phyloP scores from a whole-genome alignment of 108 stramenopile genomes.

The Nannochloropsis oceanica region DNA sequence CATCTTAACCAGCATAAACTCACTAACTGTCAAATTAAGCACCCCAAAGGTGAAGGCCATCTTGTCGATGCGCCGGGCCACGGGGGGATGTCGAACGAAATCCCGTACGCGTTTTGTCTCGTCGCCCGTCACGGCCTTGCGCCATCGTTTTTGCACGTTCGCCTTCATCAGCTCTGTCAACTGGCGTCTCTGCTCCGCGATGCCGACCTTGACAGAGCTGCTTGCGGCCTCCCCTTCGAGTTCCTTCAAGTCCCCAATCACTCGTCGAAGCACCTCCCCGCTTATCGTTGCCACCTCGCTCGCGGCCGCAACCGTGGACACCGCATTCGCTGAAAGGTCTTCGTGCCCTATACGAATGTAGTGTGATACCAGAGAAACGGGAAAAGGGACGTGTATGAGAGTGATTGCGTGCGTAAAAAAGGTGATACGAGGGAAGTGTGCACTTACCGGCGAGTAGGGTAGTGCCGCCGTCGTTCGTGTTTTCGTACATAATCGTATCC shows the following conservation, averaged over 20 bases:
- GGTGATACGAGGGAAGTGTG: neutral
- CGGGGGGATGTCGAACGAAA: constrained; percentile 20
- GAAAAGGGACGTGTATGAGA: neutral
- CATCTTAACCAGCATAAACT: constrained; percentile 32
- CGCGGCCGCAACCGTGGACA: neutral
- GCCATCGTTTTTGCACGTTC: neutral
- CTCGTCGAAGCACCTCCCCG: neutral
- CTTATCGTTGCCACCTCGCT: neutral
- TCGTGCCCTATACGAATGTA: neutral
- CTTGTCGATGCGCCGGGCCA: constrained; percentile 35
- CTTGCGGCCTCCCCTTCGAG: neutral
- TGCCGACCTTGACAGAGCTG: neutral
- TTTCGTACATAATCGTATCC: neutral
- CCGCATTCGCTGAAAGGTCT: neutral
- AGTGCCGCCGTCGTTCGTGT: neutral
- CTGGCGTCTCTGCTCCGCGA: neutral
- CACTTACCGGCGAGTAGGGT: no score
- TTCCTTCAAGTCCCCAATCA: neutral
- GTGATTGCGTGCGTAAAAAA: neutral
- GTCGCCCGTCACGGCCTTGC: constrained; percentile 36
- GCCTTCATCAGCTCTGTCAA: neutral
- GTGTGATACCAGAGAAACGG: neutral
- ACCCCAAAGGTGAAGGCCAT: constrained; percentile 38
- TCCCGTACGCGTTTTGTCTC: constrained; percentile 31
- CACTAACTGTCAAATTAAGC: constrained; percentile 34